phyloP scores from a whole-genome alignment of 768 basidiomycete species.

The Ramaria sp. region DNA sequence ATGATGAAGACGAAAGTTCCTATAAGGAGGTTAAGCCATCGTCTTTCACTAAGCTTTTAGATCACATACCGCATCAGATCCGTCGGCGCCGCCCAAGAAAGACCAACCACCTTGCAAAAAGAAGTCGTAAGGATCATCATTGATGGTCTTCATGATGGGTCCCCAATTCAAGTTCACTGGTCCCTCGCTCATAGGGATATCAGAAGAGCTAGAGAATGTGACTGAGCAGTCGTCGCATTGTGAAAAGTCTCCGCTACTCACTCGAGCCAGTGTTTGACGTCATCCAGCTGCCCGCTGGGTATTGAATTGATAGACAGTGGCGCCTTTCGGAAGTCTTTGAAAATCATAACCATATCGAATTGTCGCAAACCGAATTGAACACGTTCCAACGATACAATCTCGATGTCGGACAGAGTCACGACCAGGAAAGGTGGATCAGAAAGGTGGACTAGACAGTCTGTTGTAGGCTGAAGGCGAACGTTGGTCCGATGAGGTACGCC shows the following conservation, averaged over 20 bases:
- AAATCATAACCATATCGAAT: slow-evolving; percentile 94
- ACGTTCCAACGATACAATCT: slow-evolving; percentile 93
- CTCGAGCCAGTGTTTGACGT: slow-evolving; percentile 99
- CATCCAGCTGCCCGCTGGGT: slow-evolving; percentile 80
- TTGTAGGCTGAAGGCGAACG: slow-evolving; percentile 90
- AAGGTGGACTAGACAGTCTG: slow-evolving; percentile 91
- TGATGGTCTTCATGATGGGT: slow-evolving; percentile 97
- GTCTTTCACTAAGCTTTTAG: background rate
- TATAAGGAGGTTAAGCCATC: background rate
- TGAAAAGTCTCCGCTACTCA: slow-evolving; percentile 28
- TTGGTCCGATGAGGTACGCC: slow-evolving; percentile 96
- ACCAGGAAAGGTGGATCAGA: slow-evolving; percentile 95
- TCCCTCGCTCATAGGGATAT: slow-evolving; percentile 91
- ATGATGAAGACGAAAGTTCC: slow-evolving; percentile 51
- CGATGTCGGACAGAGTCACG: slow-evolving; percentile 88
- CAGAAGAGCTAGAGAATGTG: slow-evolving; percentile 65
- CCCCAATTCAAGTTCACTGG: slow-evolving; percentile 98
- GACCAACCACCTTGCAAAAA: slow-evolving; percentile 95
- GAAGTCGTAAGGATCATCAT: slow-evolving; percentile 90
- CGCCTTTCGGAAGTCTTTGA: slow-evolving; percentile 88
- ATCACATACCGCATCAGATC: slow-evolving; percentile 54
- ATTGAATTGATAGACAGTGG: slow-evolving; percentile 97
- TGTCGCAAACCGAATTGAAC: slow-evolving; percentile 95
- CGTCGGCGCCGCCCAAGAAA: slow-evolving; percentile 62
- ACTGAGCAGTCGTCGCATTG: slow-evolving; percentile 7